Conservation (phyloP, 83 land plant genomes). For the Picea engelmannii region DNA sequence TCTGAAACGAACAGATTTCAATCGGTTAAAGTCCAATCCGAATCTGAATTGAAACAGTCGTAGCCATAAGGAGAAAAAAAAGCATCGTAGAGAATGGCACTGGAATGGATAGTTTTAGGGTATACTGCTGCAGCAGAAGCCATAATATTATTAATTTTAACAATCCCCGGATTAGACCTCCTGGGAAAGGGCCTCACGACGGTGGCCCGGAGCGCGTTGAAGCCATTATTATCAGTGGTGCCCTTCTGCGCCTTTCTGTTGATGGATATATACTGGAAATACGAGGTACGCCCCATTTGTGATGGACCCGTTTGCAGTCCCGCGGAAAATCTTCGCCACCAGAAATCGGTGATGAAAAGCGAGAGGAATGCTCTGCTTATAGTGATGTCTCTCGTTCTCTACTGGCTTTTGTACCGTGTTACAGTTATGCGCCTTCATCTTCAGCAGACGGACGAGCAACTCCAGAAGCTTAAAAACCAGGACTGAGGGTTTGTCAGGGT, state of each 20-base stretch:
- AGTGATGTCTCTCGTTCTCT: slow-evolving; percentile 73
- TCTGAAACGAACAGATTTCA: too few relatives aligned
- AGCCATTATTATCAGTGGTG: slow-evolving; percentile 78
- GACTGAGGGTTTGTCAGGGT: too few relatives aligned
- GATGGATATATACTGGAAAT: slow-evolving; percentile 97
- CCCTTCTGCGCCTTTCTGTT: slow-evolving; percentile 88
- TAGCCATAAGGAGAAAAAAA: too few relatives aligned
- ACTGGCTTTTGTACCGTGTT: slow-evolving; percentile 87
- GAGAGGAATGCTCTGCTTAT: slow-evolving; percentile 93
- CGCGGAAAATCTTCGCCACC: slow-evolving; percentile 76
- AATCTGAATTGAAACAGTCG: too few relatives aligned
- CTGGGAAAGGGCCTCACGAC: slow-evolving; percentile 65
- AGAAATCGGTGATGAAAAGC: slow-evolving; percentile 88
- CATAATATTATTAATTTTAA: slow-evolving; percentile 48
- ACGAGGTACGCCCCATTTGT: slow-evolving; percentile 72
- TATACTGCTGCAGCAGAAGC: slow-evolving; percentile 89
- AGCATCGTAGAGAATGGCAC: too few relatives aligned
- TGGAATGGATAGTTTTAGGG: slow-evolving; percentile 6
- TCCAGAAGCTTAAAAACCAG: slow-evolving; percentile 32
- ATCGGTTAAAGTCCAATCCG: too few relatives aligned
- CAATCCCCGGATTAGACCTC: too few relatives aligned
- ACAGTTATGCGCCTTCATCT: slow-evolving; percentile 73
- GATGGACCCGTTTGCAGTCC: slow-evolving; percentile 58
- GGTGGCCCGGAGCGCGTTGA: slow-evolving; percentile 70
- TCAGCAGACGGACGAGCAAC: slow-evolving; percentile 48